Conservation (phyloP, 306 rosid species). For the Pyrus bretschneideri region DNA sequence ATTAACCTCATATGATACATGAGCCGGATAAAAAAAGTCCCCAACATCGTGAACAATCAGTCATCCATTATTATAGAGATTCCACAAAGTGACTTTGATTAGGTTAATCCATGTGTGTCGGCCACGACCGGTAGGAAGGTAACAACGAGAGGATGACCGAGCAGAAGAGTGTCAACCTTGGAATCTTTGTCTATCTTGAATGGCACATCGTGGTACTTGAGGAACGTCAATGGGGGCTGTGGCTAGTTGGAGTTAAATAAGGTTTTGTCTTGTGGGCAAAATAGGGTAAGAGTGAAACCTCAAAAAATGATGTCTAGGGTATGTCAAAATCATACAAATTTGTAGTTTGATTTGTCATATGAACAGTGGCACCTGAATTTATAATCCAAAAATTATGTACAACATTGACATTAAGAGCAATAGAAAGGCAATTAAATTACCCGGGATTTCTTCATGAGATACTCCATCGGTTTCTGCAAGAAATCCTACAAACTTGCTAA, state of each 20-base stretch:
- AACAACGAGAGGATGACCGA: too few species aligned
- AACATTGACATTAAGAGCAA: background rate
- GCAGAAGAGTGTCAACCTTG: slow-evolving; percentile 1
- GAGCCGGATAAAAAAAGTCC: too few species aligned
- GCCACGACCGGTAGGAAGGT: too few species aligned
- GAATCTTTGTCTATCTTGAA: background rate
- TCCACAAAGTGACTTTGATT: too few species aligned
- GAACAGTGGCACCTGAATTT: background rate
- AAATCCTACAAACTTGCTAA: too few species aligned
- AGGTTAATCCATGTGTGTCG: too few species aligned
- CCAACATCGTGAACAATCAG: too few species aligned
- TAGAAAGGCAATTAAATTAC: background rate
- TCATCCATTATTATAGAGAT: too few species aligned
- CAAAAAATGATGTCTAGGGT: too few species aligned
- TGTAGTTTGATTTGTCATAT: background rate
- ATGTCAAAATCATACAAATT: background rate
- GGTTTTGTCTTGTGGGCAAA: background rate
- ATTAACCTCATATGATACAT: too few species aligned
- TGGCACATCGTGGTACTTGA: background rate
- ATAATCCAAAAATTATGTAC: background rate
- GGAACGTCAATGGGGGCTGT: background rate
- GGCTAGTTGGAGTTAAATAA: background rate
- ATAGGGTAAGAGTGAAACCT: background rate
- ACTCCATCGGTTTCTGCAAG: background rate
- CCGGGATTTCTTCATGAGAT: background rate